Evolutionary conservation across 805 yeast genomes (phyloP).

Genomic region (Aciculoconidium aculeatum): DNA sequence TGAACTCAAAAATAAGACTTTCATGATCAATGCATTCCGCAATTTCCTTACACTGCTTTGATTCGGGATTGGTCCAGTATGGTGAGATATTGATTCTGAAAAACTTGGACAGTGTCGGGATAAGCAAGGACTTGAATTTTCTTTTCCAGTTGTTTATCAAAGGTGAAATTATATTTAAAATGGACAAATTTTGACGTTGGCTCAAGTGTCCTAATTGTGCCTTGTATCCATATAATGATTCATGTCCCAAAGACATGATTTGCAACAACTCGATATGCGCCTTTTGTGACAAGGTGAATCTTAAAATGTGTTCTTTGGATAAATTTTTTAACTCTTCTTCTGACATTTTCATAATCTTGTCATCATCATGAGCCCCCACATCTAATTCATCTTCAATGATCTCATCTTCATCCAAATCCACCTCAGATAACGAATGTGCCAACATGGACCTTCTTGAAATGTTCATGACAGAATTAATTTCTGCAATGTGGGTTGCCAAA

Average conservation of each 20-base stretch:
- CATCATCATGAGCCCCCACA: constrained; percentile 20
- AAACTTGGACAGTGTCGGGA: constrained; percentile 40
- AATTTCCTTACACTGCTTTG: constrained; percentile 34
- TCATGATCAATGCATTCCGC: constrained; percentile 53
- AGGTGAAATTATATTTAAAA: constrained; percentile 69
- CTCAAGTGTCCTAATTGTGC: constrained; percentile 46
- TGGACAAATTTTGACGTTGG: constrained; percentile 62
- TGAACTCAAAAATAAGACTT: constrained; percentile 72
- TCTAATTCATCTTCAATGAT: constrained; percentile 30
- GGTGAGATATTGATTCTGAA: constrained; percentile 21
- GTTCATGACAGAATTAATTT: constrained; percentile 76
- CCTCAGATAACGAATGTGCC: constrained; percentile 63
- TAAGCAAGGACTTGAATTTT: constrained; percentile 52
- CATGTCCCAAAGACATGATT: constrained; percentile 77
- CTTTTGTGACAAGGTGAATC: constrained; percentile 56
- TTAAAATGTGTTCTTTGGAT: constrained; percentile 29
- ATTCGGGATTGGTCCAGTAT: constrained; percentile 20
- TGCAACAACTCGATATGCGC: constrained; percentile 78
- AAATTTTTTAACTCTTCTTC: constrained; percentile 27
- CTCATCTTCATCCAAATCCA: constrained; percentile 47
- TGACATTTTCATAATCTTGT: constrained; percentile 22
- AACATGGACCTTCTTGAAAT: constrained; percentile 75
- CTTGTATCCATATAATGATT: constrained; percentile 67
- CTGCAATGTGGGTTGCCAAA: constrained; percentile 80
- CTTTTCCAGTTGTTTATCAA: constrained; percentile 73